These are phyloP conservation scores for Pseudonitzschia delicatissima DNA, from an alignment of 108 stramenopile genomes.

Conservation along the genomic window DNA sequence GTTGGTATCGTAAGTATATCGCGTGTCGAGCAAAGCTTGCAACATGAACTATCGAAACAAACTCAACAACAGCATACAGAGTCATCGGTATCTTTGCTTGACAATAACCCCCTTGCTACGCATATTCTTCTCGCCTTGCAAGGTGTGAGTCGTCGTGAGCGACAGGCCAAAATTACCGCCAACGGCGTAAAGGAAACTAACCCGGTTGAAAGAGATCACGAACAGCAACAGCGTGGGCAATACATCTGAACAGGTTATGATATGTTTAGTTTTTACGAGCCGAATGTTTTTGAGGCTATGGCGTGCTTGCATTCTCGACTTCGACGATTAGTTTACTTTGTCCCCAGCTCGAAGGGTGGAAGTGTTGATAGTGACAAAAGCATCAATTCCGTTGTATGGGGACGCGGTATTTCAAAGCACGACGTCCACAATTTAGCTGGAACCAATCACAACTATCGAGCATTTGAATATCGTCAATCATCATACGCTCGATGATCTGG, in stretches of 20 bases:
- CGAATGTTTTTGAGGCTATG: slow-evolving; percentile 79
- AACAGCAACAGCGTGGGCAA: slow-evolving; percentile 20
- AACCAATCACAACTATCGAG: slow-evolving; percentile 79
- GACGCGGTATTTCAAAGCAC: slow-evolving; percentile 25
- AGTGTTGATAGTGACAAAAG: slow-evolving; percentile 11
- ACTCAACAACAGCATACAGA: slow-evolving; percentile 3
- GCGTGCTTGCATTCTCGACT: slow-evolving; percentile 71
- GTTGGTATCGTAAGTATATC: slow-evolving; percentile 8
- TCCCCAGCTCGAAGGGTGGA: slow-evolving; percentile 32
- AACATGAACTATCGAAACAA: too few species aligned
- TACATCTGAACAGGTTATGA: slow-evolving; percentile 83
- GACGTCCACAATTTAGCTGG: slow-evolving; percentile 68
- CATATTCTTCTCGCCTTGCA: slow-evolving; percentile 71
- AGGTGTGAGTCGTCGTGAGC: slow-evolving; percentile 74
- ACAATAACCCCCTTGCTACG: slow-evolving; percentile 59
- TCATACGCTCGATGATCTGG: not conserved
- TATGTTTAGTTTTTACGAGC: slow-evolving; percentile 61
- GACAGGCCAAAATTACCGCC: slow-evolving; percentile 27
- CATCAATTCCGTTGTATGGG: slow-evolving; percentile 12
- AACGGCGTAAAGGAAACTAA: not conserved
- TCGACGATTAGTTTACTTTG: slow-evolving; percentile 58
- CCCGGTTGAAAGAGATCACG: not conserved
- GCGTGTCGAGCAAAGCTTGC: slow-evolving; percentile 6
- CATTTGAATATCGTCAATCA: slow-evolving; percentile 42
- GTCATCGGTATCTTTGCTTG: not conserved